Base-by-base conservation (phyloP, 2,329 filamentous ascomycete species). In the Xylaria multiplex region DNA sequence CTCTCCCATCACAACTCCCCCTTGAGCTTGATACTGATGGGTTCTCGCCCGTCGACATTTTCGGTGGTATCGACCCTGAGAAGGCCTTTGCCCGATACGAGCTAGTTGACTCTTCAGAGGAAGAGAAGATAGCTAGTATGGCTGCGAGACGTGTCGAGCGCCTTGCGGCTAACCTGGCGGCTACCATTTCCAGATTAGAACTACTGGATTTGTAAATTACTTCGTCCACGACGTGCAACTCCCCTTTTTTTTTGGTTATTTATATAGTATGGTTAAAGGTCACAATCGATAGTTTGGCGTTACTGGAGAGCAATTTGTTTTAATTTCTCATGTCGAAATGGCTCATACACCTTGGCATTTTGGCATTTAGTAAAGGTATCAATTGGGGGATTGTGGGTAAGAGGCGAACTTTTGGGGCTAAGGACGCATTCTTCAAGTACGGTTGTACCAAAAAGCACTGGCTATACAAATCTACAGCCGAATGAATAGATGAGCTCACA, bases 81-180 rank as follows among this genome's bases (percentile, higher is more conserved):
- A 94, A 94, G 83, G 79, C 84, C 2, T 81, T 88, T 54, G 81
- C 86, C 14, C 84, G 86, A 55, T 88, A 86, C 72, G 86, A 91
- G 70, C 83, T 93, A n/a, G 81, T 91, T 35, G 85, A 91, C 62
- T 82, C 81, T 30, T 81, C 82, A 1, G 81, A 85, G 65, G 83
- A 86, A 59, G 83, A 84, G 57, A 76, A 76, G 8, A 72, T 77
- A 30, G 81, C 83, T 32, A 76, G 76, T 8, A 69, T 83, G 22
- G 81, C 84, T 45, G 80, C 85, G 77, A 82, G 80, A 55, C 81
- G 84, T 32, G 81, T 87, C 55, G 81, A 85, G 73, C 81, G 81
- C 69, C 81, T 88, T 64, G 81, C 81, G 27, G 80, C 77, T 13
- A 78, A 75, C 55, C 68, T 83, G 2, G 75, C 81, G 49, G 70